Evolutionary conservation across 257 asterid species (phyloP), one percentile per base, ranked within the genome.

Genomic region (Nicotiana obtusifolia): DNA sequence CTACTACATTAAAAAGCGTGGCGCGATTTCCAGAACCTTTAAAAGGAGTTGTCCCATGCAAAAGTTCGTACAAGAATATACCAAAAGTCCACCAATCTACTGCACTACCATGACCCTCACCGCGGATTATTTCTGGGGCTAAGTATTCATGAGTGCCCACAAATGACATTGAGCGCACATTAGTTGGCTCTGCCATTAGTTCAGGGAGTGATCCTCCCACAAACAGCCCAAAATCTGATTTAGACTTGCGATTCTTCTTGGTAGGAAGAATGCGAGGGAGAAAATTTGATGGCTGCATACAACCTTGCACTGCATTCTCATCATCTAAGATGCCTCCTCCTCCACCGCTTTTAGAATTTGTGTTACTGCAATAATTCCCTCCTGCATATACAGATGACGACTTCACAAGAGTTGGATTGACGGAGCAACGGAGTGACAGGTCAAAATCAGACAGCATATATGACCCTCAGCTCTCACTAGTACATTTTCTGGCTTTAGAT

Each of bases 401-500:
- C 59, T 91, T 93, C 24, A 93, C 95, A 1, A 93, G 95, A 0
- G 96, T 93, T 30, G 98, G 98, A 68, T 83, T 86, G 69, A 93
- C 98, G 1, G 94, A 87, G 90, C 98, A 93, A 33, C 98, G 94
- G 53, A 93, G 94, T 0, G 98, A 93, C 69, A 93, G 92, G 83
- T 93, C 97, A 37, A 93, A 93, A 69, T 93, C 98, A 33, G 98
- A 93, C 41, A 93, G 92, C 98, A 93, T 93, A 93, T 92, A 59
- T 93, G 98, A 54, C 98, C 98, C 81, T 89, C 93, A 24, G 90
- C 97, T 69, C 98, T 87, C 37, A 93, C 98, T 19, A 92, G 84
- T 37, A 93, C 94, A 75, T 93, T 93, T 85, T 93, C 98, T 7
- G 98, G 98, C 84, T 93, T 93, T 47, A 93, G 84, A 83, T 93